These are phyloP conservation scores for Obba rivulosa DNA, from an alignment of 768 basidiomycete species.

Conservation along the genomic window DNA sequence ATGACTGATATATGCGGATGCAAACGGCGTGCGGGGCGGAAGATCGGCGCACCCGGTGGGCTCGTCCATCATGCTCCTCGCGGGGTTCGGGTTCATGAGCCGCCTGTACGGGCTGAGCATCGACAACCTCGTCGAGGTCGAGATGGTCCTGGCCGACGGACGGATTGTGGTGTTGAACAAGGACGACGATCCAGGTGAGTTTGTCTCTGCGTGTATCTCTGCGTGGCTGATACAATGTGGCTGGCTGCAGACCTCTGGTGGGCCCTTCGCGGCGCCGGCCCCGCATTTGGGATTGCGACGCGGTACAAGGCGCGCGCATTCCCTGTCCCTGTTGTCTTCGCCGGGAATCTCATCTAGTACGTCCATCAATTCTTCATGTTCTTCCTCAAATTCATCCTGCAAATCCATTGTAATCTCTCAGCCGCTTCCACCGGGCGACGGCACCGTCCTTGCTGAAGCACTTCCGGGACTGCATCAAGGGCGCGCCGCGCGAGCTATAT, in stretches of 20 bases:
- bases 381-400: constrained; percentile 1
- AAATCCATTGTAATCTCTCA: constrained; percentile 25
- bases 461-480: constrained; percentile 90
- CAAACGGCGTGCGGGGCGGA: too few species aligned
- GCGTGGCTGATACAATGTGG: neutral
- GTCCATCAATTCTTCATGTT: constrained; percentile 24
- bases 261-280: constrained; percentile 81
- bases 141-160: constrained; percentile 89
- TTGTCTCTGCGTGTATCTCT: neutral
- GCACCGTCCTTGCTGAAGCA: constrained; percentile 86
- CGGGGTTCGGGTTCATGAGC: constrained; percentile 86
- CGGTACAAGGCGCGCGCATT: constrained; percentile 88
- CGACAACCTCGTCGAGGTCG: constrained; percentile 87
- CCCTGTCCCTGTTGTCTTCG: constrained; percentile 86
- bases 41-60: constrained; percentile 79
- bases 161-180: constrained; percentile 76
- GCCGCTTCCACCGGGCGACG: constrained; percentile 83
- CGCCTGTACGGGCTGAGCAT: constrained; percentile 81
- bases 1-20: neutral
- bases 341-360: constrained; percentile 89
- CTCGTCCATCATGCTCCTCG: constrained; percentile 75
- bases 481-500: constrained; percentile 82
- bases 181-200: constrained; percentile 60
- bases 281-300: constrained; percentile 78
- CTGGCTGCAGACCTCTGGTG: constrained; percentile 70